Evolutionary conservation across 371 early-diverging fungal species (phyloP), one percentile per base, ranked within the genome.

Genomic region (Rhizopus microsporus): DNA sequence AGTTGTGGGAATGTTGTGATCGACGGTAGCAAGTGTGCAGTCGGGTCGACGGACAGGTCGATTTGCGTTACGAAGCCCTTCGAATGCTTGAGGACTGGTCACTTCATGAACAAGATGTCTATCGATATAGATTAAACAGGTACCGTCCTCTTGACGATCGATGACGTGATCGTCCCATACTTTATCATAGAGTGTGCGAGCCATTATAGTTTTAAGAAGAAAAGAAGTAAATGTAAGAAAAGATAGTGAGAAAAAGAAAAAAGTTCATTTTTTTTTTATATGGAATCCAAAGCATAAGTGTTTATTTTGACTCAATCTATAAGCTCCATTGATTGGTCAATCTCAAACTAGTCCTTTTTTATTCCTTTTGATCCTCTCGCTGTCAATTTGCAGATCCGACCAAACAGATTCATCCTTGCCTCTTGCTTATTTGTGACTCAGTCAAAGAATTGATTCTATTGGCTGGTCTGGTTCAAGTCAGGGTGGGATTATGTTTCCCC

Each of bases 21-120:
- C 88, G n/a, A 88, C 83, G 13, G 88, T 88, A 17, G 81, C 84
- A 4, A 88, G 71, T 7, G 88, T 88, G 57, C 80, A 79, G 63
- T 88, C 88, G 8, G 79, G 75, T 34, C 88, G 72, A 56, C 88
- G 81, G 0, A 88, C 88, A 34, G 60, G 57, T 30, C 88, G 72
- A 34, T 56, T 56, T 3, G 88, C 84, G 54, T 82, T 79, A 33
- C 81, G 76, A 29, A 88, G 80, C 38, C 85, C 86, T 65, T 86
- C 88, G 65, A 86, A 88, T 17, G 88, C 88, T 60, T 86, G 84
- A 12, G 86, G 85, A 47, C 80, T 79, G 31, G 86, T 85, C 39
- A 87, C 85, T 70, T 83, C 83, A 71, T 88, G 88, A 17, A 86
- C 86, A 45, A 88, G 74, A 59, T 88, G 88, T 40, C 88, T 68